Conservation (phyloP, 2,329 filamentous ascomycete species). For the Ophiocordyceps camponoti-floridani region DNA sequence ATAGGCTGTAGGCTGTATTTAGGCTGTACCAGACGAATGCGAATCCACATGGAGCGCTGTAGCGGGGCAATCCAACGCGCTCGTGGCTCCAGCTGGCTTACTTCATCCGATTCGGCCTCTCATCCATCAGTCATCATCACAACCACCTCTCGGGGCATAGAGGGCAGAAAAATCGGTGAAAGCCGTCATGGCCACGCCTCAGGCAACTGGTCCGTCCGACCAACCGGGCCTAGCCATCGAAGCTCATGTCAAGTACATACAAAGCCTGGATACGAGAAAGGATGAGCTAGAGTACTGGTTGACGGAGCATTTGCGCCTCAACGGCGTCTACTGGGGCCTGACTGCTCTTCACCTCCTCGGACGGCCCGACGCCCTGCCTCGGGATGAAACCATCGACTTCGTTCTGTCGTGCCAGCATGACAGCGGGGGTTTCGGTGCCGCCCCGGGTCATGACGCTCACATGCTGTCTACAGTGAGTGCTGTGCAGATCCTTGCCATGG, state of each 20-base stretch:
- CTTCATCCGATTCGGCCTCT: neutral
- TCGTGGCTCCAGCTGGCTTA: neutral
- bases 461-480: slow-evolving; percentile 93
- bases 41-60: neutral
- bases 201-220: slow-evolving; percentile 11
- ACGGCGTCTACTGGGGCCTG: slow-evolving; percentile 92
- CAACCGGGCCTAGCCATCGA: slow-evolving; percentile 29
- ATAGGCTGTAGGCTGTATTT: no score
- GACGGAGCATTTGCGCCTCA: slow-evolving; percentile 88
- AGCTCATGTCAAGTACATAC: slow-evolving; percentile 78
- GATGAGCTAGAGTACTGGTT: slow-evolving; percentile 97
- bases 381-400: slow-evolving; percentile 70
- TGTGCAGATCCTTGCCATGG: slow-evolving; percentile 76
- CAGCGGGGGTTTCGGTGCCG: slow-evolving; percentile 81
- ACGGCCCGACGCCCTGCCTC: slow-evolving; percentile 63
- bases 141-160: neutral
- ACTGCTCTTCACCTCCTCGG: slow-evolving; percentile 74
- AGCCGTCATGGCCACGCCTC: slow-evolving; percentile 11
- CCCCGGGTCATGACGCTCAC: slow-evolving; percentile 86
- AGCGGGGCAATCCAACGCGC: neutral
- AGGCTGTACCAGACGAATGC: neutral
- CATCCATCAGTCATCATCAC: neutral
- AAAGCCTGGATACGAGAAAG: slow-evolving; percentile 76
- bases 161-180: neutral
- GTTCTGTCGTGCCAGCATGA: slow-evolving; percentile 89